These are phyloP conservation scores for Apiotrichum montevideense DNA, from an alignment of 1,284 basidiomycete genomes.

Conservation along the genomic window DNA sequence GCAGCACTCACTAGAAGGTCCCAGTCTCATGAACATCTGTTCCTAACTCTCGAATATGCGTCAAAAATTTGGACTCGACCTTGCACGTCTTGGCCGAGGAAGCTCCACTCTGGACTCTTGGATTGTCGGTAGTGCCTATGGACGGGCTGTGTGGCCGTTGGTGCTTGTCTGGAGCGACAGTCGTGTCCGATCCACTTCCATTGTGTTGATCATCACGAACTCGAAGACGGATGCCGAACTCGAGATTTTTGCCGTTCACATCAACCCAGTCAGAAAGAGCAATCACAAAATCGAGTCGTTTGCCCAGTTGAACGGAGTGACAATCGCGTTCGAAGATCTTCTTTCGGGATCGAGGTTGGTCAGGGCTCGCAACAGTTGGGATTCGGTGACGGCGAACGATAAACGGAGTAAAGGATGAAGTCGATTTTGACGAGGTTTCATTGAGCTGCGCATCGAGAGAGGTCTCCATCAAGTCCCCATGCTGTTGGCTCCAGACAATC, in stretches of 20 bases:
- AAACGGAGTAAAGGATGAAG: constrained; percentile 18
- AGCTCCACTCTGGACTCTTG: no score
- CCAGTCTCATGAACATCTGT: constrained; percentile 45
- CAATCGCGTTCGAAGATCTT: constrained; percentile 27
- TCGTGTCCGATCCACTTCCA: not conserved
- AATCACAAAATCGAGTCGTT: constrained; percentile 39
- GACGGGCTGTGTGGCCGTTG: no score
- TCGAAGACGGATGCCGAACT: constrained; percentile 32
- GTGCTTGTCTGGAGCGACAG: no score
- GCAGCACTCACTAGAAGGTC: constrained; percentile 27
- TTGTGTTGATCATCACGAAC: constrained; percentile 13
- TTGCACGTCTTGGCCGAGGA: no score
- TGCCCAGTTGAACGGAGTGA: constrained; percentile 16
- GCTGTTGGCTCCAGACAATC: constrained; percentile 28
- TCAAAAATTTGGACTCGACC: not conserved
- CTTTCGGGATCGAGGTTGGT: not conserved
- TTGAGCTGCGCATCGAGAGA: not conserved
- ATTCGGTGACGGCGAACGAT: constrained; percentile 33
- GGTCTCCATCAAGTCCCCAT: not conserved
- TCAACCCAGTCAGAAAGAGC: constrained; percentile 43
- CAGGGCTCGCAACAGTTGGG: constrained; percentile 14
- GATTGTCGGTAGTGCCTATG: no score
- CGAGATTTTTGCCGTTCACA: constrained; percentile 29
- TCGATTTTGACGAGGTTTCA: no score
- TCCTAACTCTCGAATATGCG: constrained; percentile 32